phyloP scores from a whole-genome alignment of 768 basidiomycete species.

The Galerina marginata region DNA sequence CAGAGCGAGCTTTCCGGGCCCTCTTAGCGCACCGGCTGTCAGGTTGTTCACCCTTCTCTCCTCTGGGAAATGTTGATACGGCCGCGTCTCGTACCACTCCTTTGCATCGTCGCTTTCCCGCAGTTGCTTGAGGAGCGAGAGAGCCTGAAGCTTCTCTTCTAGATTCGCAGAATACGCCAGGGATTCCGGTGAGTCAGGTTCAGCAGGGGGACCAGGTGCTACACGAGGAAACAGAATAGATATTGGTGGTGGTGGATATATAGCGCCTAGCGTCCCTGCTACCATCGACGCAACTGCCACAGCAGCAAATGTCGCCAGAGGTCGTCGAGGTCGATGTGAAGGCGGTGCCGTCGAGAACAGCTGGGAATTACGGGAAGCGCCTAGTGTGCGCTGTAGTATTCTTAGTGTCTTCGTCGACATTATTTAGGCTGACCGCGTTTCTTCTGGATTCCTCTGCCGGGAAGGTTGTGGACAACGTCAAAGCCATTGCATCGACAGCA shows the following conservation, averaged over 20 bases:
- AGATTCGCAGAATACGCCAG: constrained; percentile 60
- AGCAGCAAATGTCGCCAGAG: constrained; percentile 33
- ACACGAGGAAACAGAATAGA: constrained; percentile 76
- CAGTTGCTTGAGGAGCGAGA: constrained; percentile 60
- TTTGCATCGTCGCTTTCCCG: constrained; percentile 53
- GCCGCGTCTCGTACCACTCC: constrained; percentile 81
- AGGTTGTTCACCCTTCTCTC: constrained; percentile 82
- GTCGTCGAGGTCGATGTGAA: constrained; percentile 23
- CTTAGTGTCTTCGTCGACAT: constrained; percentile 14
- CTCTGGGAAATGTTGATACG: constrained; percentile 72
- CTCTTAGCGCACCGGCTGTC: constrained; percentile 83
- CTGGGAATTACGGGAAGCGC: constrained; percentile 2
- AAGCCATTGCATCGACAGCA: constrained; percentile 11
- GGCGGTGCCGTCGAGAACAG: constrained; percentile 21
- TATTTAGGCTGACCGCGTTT: no score
- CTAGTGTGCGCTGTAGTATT: constrained; percentile 5
- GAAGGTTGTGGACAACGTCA: constrained; percentile 1
- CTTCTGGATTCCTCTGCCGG: not conserved
- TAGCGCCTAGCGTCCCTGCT: constrained; percentile 61
- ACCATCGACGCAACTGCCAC: constrained; percentile 40
- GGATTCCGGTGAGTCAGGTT: constrained; percentile 61
- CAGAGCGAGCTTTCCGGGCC: constrained; percentile 85
- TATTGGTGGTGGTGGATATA: constrained; percentile 72
- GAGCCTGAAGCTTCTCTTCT: constrained; percentile 69
- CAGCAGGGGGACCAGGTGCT: constrained; percentile 70